Percentiles rank a stretch among this genome's conserved stretches.
Conservation (phyloP, 2,329 filamentous ascomycete genomes). For the Pezicula neosporulosa region DNA sequence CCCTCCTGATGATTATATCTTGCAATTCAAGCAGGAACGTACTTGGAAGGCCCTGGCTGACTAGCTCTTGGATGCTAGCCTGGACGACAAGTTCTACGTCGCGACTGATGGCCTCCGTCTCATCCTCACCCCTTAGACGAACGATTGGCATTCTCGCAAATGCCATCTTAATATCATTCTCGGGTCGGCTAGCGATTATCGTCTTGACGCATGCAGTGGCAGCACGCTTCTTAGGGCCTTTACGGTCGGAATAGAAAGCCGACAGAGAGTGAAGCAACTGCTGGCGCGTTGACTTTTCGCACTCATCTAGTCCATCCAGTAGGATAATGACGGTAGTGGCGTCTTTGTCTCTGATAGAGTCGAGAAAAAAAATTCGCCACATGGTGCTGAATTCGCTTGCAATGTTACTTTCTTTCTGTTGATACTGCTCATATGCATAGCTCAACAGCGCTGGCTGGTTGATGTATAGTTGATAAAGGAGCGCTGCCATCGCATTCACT, state of each 20-base stretch:
- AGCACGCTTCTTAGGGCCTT: neutral
- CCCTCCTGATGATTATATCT: neutral
- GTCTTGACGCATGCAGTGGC: neutral
- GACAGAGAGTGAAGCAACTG: neutral
- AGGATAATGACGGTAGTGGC: neutral
- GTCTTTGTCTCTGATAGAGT: neutral
- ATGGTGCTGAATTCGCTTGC: neutral
- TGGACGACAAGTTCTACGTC: neutral
- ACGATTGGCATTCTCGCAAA: neutral
- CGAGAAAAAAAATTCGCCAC: neutral
- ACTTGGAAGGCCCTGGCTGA: neutral
- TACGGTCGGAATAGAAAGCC: neutral
- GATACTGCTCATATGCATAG: neutral
- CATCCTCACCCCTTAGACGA: neutral
- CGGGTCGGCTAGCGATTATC: neutral
- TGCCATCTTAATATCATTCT: slow-evolving; percentile 10
- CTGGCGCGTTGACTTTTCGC: neutral
- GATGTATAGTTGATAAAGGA: neutral
- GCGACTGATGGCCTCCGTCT: neutral
- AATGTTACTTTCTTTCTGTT: neutral
- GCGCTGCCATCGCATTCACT: neutral
- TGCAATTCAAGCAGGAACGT: neutral
- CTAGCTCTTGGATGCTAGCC: neutral
- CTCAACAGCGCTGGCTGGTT: neutral
- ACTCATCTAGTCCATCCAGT: neutral